Evolutionary conservation across 2,329 filamentous ascomycete species (phyloP), one percentile per base, ranked within the genome.

Genomic region (Monosporascus sp.): DNA sequence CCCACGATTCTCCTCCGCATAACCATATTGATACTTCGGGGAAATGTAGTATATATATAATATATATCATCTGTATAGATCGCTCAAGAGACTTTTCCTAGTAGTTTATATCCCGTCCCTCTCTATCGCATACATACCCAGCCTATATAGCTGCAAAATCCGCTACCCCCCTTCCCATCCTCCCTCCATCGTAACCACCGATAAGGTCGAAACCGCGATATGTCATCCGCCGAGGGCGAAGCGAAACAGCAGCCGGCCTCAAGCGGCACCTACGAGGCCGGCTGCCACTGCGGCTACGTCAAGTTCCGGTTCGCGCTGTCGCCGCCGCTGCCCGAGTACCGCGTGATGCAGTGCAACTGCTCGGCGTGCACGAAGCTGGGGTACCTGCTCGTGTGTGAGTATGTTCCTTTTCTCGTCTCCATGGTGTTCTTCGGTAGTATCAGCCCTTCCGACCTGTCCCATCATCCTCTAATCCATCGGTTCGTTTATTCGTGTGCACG

Each of bases 201-300:
- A 27, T 9, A 27, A 2, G 9, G 27, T 11, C 27, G 27, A 27
- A 27, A 27, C 27, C 27, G 27, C 27, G 27, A 11, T 27, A 27
- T 27, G 27, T 11, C 8, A 39, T 17, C 15, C 15, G 37, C 5
- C 17, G 37, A 6, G 15, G 17, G 18, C n/a, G n/a, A 14, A 3
- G n/a, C n/a, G 39, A 43, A n/a, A 20, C n/a, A 43, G 18, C 2
- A 27, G 8, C 39, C 17, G 39, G 39, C 39, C 18, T 3, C 39
- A 56, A 37, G 39, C 46, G 64, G 58, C 48, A 76, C 72, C 1
- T 80, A 82, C 63, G 65, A 73, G 46, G 76, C 70, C 11, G 74
- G 73, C 52, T 82, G 78, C 57, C 78, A 82, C 62, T 82, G 79
- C 64, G 78, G 77, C 45, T 72, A 72, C 50, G 71, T 82, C 54